Evolutionary conservation across 2,329 filamentous ascomycete species (phyloP), one percentile per base, ranked within the genome.

Genomic region (Pseudogymnoascus sp.): DNA sequence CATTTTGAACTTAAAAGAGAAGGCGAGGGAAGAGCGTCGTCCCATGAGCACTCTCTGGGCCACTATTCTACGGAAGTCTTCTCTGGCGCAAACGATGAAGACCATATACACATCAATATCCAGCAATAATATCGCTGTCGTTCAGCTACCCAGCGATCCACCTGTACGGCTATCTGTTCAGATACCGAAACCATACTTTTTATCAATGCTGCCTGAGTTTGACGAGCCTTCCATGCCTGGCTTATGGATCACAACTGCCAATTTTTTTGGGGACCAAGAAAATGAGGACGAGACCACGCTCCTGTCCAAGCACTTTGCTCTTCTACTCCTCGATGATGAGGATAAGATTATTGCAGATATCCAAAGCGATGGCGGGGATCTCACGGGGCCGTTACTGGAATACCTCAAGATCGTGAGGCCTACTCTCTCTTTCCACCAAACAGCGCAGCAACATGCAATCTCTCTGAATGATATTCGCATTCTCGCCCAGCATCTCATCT

Each of bases 401-500:
- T 91, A 92, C 72, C 87, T 89, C 34, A 84, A 88, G 63, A 81
- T 90, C 64, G 92, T 79, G 66, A 89, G 80, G 67, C 84, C 85
- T 8, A 87, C 82, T 9, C 74, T 83, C 64, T 86, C 84, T 75
- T 85, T 88, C 70, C 75, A 83, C 60, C 89, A 92, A 70, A 82
- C 90, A 59, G 83, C 86, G 13, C 82, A 85, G 65, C 82, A 80
- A 65, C 83, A 88, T 58, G 82, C 85, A 18, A 86, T 97, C 58
- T 85, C 88, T 3, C 79, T 94, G 1, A 80, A 83, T 30, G 89
- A 95, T 66, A 87, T 97, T 63, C 87, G 92, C 64, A 86, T 90
- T 66, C 89, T 95, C 63, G 91, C 92, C 8, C 88, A 90, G 61
- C 94, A 97, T 74, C 86, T 99, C 63, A 91, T 97, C 63, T 95